Base-by-base conservation (phyloP, 2,329 filamentous ascomycete species). In the Neonectria magnoliae region DNA sequence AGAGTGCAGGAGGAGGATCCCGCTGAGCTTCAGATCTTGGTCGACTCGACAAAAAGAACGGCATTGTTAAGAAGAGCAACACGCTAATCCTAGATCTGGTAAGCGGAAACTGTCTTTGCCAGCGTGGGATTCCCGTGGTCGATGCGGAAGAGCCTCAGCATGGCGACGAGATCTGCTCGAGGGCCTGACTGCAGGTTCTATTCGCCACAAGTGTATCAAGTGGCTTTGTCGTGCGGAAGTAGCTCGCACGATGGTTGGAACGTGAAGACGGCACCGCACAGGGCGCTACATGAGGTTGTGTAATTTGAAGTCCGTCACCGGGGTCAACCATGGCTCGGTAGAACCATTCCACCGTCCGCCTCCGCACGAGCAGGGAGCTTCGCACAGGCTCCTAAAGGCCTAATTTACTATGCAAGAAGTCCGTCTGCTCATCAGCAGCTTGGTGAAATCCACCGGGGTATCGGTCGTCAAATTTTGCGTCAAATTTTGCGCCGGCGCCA, bases 31-130 rank as follows among this genome's bases (percentile, higher is more conserved):
- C 56, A 48, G 62, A 33, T 47, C 54, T 42, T 64, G 29, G 31
- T 38, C 51, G 48, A 44, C 51, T 56, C 33, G 55, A 52, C 54
- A 41, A 64, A 51, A 60, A 60, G 50, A 42, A 60, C 50, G 54
- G 36, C 53, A 57, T 57, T n/a, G 57, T 57, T 41, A 59, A 68
- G 67, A 69, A 71, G 69, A 71, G 68, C n/a, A 69, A 45, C 56
- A 27, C 55, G 56, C 68, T 69, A 71, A 53, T 18, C 60, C 62
- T n/a, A 18, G 51, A 54, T 44, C 31, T 31, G 63, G 25, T 53
- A 68, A 54, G 63, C 25, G 51, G 54, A 50, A 51, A 41, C 29
- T 59, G 51, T 70, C 62, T 51, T 51, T 41, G 29, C 53, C 60
- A 57, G 52, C 44, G 60, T 56, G 55, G 55, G 38, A 57, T 52